Percentiles rank a stretch among this genome's conserved stretches.
Evolutionary conservation across 2,329 filamentous ascomycete genomes (phyloP).

Genomic region (Xylariomycetidae sp.): DNA sequence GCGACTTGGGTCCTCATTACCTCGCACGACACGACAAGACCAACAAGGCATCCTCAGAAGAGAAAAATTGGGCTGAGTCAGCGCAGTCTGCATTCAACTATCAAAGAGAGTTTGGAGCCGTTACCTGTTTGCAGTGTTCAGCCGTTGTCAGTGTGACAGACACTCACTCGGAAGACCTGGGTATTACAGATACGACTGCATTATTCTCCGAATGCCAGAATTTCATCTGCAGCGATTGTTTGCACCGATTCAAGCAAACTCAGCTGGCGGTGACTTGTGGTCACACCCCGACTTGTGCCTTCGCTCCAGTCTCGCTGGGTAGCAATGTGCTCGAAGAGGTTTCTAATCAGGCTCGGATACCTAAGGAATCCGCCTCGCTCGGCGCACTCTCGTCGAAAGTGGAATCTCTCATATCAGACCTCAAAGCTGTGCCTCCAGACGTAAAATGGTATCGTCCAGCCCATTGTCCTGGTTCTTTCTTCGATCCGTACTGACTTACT

Average conservation of each 20-base stretch:
- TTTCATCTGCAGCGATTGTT: slow-evolving; percentile 29
- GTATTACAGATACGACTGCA: slow-evolving; percentile 1
- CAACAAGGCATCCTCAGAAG: not conserved
- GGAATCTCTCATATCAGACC: slow-evolving; percentile 26
- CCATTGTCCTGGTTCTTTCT: too few species aligned
- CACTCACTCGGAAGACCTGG: slow-evolving; percentile 12
- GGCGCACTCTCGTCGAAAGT: slow-evolving; percentile 28
- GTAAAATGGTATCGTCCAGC: slow-evolving; percentile 36
- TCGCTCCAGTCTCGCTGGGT: slow-evolving; percentile 20
- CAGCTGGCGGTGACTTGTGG: slow-evolving; percentile 12
- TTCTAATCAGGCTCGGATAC: not conserved
- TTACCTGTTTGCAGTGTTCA: slow-evolving; percentile 26
- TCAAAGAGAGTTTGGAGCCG: slow-evolving; percentile 19
- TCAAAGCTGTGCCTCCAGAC: slow-evolving; percentile 17
- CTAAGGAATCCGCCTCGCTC: not conserved
- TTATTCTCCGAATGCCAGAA: slow-evolving; percentile 29
- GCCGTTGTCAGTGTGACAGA: slow-evolving; percentile 19
- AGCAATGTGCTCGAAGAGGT: slow-evolving; percentile 18
- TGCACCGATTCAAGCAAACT: slow-evolving; percentile 1
- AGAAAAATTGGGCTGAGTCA: slow-evolving; percentile 10
- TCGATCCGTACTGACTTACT: too few species aligned
- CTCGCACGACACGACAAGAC: slow-evolving; percentile 21
- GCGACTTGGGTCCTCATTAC: slow-evolving; percentile 41
- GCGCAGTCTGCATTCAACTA: slow-evolving; percentile 33
- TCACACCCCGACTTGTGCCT: slow-evolving; percentile 18